Evolutionary conservation across 495 filamentous ascomycete genomes (phyloP).

Genomic region (Tuber umbilicatum): DNA sequence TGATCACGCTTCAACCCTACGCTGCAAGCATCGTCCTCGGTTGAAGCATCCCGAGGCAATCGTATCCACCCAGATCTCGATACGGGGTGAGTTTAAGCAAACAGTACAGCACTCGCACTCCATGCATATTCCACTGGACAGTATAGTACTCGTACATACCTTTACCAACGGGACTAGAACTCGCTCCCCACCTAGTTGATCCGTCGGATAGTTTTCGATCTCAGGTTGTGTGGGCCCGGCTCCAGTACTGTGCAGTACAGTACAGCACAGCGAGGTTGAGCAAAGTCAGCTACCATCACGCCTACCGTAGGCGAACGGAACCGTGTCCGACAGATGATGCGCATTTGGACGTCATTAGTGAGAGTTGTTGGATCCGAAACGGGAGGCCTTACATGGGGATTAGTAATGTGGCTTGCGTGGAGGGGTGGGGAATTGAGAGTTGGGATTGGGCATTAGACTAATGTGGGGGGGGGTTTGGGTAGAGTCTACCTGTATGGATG

Average conservation of each 20-base stretch:
- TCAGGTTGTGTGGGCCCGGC: not conserved
- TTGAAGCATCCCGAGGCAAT: not conserved
- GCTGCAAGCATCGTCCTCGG: not conserved
- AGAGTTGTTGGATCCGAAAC: not conserved
- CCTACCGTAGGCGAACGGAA: not conserved
- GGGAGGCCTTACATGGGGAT: conserved; percentile 4
- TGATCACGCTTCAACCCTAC: not conserved
- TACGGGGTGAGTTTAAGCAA: not conserved
- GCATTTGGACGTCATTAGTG: not conserved
- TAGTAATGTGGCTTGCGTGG: not conserved
- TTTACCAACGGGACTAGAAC: not conserved
- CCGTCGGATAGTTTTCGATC: too few species aligned
- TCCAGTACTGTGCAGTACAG: not conserved
- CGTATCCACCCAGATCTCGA: not conserved
- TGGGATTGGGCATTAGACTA: not conserved
- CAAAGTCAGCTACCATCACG: too few species aligned
- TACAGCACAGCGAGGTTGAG: too few species aligned
- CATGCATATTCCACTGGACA: not conserved
- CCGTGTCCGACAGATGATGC: not conserved
- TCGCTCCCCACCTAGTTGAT: not conserved
- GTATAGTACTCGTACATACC: not conserved
- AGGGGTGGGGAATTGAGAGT: not conserved
- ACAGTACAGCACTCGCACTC: not conserved
- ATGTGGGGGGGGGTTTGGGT: too few species aligned
- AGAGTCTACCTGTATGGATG: too few species aligned